phyloP scores from a whole-genome alignment of 495 filamentous ascomycete species.

The Penicillium macrosclerotiorum region DNA sequence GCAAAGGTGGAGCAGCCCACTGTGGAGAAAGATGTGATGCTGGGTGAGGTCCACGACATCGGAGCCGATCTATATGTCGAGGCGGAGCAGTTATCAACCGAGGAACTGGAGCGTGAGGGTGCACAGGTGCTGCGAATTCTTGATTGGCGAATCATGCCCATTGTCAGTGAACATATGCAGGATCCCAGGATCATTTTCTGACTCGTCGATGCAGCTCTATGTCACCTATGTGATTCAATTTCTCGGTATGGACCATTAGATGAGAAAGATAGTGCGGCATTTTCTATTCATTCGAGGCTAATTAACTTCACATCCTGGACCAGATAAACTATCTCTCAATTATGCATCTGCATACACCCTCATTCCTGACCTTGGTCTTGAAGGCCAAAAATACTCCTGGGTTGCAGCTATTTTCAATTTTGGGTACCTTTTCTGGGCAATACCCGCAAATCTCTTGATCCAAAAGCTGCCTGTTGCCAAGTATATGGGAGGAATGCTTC shows the following conservation, averaged over 20 bases:
- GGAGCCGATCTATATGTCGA: constrained; percentile 33
- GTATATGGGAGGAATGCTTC: constrained; percentile 58
- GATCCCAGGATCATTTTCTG: background rate
- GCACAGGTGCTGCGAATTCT: constrained; percentile 30
- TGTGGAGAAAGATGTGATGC: constrained; percentile 24
- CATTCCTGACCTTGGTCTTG: constrained; percentile 39
- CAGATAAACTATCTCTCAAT: constrained; percentile 39
- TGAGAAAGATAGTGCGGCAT: background rate
- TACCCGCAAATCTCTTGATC: constrained; percentile 52
- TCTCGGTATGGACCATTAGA: constrained; percentile 28
- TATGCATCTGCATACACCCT: constrained; percentile 42
- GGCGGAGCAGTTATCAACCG: constrained; percentile 28
- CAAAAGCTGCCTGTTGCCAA: constrained; percentile 56
- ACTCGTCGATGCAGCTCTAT: constrained; percentile 27
- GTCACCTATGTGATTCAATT: constrained; percentile 40
- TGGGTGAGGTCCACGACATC: constrained; percentile 27
- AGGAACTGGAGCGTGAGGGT: constrained; percentile 33
- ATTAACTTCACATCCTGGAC: background rate
- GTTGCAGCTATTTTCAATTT: constrained; percentile 52
- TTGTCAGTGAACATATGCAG: constrained; percentile 16
- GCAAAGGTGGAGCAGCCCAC: constrained; percentile 15
- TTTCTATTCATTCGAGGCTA: background rate
- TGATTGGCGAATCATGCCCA: constrained; percentile 35
- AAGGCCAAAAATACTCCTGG: constrained; percentile 56
- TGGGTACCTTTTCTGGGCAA: constrained; percentile 50